These are phyloP conservation scores for Polytolypa hystricis DNA, from an alignment of 2,329 filamentous ascomycete species.

Conservation along the genomic window DNA sequence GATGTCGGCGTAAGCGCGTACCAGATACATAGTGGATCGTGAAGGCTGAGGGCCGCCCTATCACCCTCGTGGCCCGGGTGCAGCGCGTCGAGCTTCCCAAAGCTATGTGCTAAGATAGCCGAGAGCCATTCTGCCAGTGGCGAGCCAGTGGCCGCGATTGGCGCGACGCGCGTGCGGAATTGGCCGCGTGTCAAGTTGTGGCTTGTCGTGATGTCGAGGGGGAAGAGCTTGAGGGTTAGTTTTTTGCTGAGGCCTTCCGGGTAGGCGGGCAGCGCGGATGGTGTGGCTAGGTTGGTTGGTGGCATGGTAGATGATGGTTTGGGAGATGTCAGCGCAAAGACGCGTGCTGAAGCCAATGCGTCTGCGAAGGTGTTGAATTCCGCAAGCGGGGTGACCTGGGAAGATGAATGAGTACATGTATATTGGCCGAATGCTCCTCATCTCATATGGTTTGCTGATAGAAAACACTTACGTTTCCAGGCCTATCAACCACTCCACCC, in stretches of 20 bases:
- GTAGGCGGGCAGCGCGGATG: conserved; percentile 47
- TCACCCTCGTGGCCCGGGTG: conserved; percentile 42
- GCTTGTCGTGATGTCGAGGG: conserved; percentile 63
- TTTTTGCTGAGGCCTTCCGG: conserved; percentile 51
- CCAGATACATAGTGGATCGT: conserved; percentile 71
- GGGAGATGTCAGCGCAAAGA: conserved; percentile 66
- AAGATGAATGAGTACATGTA: background rate
- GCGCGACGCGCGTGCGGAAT: conserved; percentile 47
- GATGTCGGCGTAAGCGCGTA: conserved; percentile 51
- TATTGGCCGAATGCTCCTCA: background rate
- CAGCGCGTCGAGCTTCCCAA: conserved; percentile 55
- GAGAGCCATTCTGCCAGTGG: conserved; percentile 64
- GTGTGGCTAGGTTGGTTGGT: conserved; percentile 32
- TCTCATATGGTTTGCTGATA: background rate
- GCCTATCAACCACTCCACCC: conserved; percentile 71
- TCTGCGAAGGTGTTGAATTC: conserved; percentile 98
- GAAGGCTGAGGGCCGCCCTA: conserved; percentile 50
- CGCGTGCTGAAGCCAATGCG: conserved; percentile 60
- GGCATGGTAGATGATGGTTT: conserved; percentile 73
- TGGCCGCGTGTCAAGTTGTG: conserved; percentile 54
- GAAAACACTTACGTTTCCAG: conserved; percentile 60
- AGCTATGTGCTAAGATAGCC: conserved; percentile 61
- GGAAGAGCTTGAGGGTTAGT: conserved; percentile 60
- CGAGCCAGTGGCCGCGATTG: conserved; percentile 50
- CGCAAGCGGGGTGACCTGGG: conserved; percentile 57